Evolutionary conservation across 73 alveolate species (phyloP).

Genomic region (Durusdinium trenchii): DNA sequence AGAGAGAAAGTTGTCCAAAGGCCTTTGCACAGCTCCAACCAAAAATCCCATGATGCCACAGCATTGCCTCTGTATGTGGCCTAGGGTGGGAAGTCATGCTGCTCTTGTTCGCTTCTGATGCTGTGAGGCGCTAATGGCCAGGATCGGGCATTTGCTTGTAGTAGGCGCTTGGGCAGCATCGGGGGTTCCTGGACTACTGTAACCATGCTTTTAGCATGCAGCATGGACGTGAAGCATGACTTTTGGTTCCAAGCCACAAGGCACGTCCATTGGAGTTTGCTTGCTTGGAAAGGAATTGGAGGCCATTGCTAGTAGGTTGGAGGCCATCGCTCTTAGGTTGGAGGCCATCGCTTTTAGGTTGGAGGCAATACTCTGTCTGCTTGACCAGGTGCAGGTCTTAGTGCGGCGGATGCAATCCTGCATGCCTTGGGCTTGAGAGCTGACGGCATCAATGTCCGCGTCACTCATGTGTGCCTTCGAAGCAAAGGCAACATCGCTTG

Average conservation of each 20-base stretch:
- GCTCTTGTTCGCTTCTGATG: neutral
- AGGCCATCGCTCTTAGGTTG: neutral
- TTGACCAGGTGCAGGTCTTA: constrained; percentile 75
- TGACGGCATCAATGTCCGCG: constrained; percentile 29
- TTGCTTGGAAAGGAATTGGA: neutral
- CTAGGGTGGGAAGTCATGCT: neutral
- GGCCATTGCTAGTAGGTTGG: neutral
- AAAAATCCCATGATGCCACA: too few species aligned
- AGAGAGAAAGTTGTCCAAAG: too few species aligned
- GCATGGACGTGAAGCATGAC: too few species aligned
- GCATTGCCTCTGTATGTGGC: too few species aligned
- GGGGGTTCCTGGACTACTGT: too few species aligned
- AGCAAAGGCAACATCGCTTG: too few species aligned
- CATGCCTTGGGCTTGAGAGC: constrained; percentile 34
- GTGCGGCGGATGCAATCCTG: constrained; percentile 87
- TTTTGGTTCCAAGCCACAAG: neutral
- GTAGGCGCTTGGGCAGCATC: too few species aligned
- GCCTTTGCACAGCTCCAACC: too few species aligned
- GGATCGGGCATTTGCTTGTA: constrained; percentile 53
- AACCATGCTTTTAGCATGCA: too few species aligned
- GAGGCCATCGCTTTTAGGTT: neutral
- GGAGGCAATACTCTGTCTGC: neutral
- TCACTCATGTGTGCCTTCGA: constrained; percentile 57
- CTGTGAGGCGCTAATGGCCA: constrained; percentile 53
- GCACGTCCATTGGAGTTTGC: neutral